phyloP scores from a whole-genome alignment of 2,329 filamentous ascomycete genomes.

The Penicillium hesseltinei region DNA sequence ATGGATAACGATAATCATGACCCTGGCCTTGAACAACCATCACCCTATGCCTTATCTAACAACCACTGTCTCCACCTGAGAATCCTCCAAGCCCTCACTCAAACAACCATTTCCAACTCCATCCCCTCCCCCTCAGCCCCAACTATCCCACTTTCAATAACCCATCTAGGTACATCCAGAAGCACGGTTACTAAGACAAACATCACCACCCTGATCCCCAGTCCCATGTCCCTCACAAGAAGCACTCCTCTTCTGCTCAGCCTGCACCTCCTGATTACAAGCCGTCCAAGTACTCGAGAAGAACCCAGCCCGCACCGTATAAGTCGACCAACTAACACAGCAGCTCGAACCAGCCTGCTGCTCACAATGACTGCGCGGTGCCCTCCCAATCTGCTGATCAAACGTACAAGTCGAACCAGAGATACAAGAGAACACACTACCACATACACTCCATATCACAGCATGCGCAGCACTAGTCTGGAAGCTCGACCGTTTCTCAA shows the following conservation, averaged over 20 bases:
- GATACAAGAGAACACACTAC: background rate
- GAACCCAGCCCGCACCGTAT: background rate
- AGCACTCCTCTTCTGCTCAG: background rate
- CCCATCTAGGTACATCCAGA: background rate
- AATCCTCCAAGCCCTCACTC: background rate
- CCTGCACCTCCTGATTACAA: background rate
- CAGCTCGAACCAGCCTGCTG: background rate
- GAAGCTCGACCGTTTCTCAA: background rate
- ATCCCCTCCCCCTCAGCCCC: background rate
- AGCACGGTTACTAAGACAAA: slow-evolving; percentile 1
- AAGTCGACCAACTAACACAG: slow-evolving; percentile 1
- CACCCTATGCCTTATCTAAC: background rate
- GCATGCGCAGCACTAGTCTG: background rate
- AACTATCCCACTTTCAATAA: background rate
- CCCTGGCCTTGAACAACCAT: background rate
- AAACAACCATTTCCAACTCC: background rate
- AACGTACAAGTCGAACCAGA: background rate
- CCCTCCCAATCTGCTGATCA: background rate
- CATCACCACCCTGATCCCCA: slow-evolving; percentile 2
- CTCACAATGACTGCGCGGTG: background rate
- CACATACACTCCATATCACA: background rate
- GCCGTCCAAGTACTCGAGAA: slow-evolving; percentile 4
- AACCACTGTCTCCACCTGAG: background rate
- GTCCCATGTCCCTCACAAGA: background rate
- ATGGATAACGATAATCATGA: background rate